phyloP scores from a whole-genome alignment of 139 green algal species.

The Ettlia oleoabundans region DNA sequence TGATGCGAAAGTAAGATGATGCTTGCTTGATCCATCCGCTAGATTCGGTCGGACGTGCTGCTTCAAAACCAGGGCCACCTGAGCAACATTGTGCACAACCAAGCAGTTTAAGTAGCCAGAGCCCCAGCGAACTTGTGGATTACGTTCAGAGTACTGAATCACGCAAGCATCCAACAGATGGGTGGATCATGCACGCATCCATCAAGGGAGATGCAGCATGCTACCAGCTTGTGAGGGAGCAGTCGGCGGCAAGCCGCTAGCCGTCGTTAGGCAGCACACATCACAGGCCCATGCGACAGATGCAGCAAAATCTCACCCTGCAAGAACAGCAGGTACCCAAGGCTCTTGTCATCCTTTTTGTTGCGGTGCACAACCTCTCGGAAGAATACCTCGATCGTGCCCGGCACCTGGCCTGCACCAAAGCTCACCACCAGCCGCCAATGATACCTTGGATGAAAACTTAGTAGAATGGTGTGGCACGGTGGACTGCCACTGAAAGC shows the following conservation, averaged over 20 bases:
- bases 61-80: slow-evolving; percentile 92
- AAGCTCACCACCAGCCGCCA: not conserved
- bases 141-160: too few relatives aligned
- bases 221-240: too few relatives aligned
- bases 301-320: slow-evolving; percentile 61
- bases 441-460: too few relatives aligned
- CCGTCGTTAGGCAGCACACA: too few relatives aligned
- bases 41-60: slow-evolving; percentile 66
- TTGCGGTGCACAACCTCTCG: slow-evolving; percentile 70
- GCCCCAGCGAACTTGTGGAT: too few relatives aligned
- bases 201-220: not conserved
- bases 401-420: slow-evolving; percentile 21
- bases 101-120: not conserved
- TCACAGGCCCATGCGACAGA: too few relatives aligned
- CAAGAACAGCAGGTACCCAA: slow-evolving; percentile 86
- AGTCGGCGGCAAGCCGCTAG: too few relatives aligned
- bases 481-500: too few relatives aligned
- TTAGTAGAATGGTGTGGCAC: too few relatives aligned
- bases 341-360: slow-evolving; percentile 45
- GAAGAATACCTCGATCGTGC: slow-evolving; percentile 80
- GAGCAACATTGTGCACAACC: not conserved
- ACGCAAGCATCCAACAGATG: too few relatives aligned
- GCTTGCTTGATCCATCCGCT: slow-evolving; percentile 86
- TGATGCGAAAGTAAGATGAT: slow-evolving; percentile 70
- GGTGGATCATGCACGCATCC: too few relatives aligned